phyloP scores from a whole-genome alignment of 2,329 filamentous ascomycete genomes.

The Penicillium olsonii region DNA sequence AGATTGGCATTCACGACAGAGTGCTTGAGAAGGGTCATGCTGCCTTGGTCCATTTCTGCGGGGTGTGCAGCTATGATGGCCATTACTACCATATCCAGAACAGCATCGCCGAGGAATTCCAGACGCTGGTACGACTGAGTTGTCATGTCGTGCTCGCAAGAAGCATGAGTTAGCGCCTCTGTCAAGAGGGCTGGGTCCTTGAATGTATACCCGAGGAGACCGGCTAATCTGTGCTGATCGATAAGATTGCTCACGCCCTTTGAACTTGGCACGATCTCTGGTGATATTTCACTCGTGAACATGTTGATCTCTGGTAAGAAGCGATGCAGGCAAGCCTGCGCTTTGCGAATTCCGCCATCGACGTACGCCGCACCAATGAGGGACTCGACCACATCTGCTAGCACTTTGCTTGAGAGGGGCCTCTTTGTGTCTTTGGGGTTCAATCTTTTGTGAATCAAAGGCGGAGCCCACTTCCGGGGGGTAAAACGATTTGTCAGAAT shows the following conservation, averaged over 20 bases:
- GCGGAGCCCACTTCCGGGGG: constrained; percentile 69
- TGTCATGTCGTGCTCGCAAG: constrained; percentile 53
- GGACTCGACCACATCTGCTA: constrained; percentile 87
- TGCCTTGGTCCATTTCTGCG: constrained; percentile 50
- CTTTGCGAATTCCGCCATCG: constrained; percentile 66
- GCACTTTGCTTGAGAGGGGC: constrained; percentile 69
- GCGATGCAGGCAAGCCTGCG: constrained; percentile 63
- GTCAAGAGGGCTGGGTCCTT: constrained; percentile 66
- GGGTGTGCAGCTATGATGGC: constrained; percentile 35
- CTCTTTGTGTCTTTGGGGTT: constrained; percentile 29
- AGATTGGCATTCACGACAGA: constrained; percentile 79
- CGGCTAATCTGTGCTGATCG: constrained; percentile 15
- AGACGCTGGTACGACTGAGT: constrained; percentile 69
- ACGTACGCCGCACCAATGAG: constrained; percentile 75
- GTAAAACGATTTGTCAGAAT: constrained; percentile 71
- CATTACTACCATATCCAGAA: constrained; percentile 78
- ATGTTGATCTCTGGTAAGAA: constrained; percentile 62
- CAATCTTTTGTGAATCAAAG: constrained; percentile 53
- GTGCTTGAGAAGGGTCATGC: constrained; percentile 76
- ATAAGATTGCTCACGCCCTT: constrained; percentile 15
- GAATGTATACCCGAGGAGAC: constrained; percentile 68
- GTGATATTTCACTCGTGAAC: constrained; percentile 12
- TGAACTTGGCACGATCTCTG: not conserved
- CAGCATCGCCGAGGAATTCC: constrained; percentile 83
- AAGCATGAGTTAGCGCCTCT: constrained; percentile 80